These are phyloP conservation scores for Thelephora ganbajun DNA, from an alignment of 768 basidiomycete species.

Conservation along the genomic window DNA sequence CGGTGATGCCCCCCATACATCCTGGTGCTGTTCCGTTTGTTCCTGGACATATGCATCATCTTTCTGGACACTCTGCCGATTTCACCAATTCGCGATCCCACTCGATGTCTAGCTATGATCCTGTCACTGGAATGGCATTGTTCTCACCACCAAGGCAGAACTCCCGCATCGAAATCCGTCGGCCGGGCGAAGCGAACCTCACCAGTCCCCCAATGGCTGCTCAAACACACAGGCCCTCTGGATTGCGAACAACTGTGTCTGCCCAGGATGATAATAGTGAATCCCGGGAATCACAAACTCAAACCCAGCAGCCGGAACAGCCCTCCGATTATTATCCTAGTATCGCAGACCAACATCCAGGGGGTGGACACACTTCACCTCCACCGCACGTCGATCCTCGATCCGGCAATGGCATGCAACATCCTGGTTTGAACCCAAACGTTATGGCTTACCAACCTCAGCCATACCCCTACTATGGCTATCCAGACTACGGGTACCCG, in stretches of 20 bases:
- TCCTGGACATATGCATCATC: constrained; percentile 49
- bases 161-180: constrained; percentile 62
- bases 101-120: constrained; percentile 51
- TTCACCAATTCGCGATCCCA: constrained; percentile 54
- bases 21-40: constrained; percentile 35
- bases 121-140: constrained; percentile 50
- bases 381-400: constrained; percentile 3
- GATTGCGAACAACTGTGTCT: constrained; percentile 30
- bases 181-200: constrained; percentile 27
- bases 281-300: constrained; percentile 4
- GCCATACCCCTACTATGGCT: constrained; percentile 56
- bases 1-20: constrained; percentile 35
- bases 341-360: constrained; percentile 2
- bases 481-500: constrained; percentile 52
- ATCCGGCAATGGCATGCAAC: constrained; percentile 5
- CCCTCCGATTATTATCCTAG: neutral
- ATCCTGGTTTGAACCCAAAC: constrained; percentile 16
- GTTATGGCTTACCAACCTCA: constrained; percentile 49
- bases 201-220: constrained; percentile 13
- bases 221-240: constrained; percentile 19
- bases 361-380: constrained; percentile 16
- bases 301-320: constrained; percentile 1
- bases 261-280: constrained; percentile 5
- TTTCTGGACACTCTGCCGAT: constrained; percentile 42
- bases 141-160: constrained; percentile 64